Conservation (phyloP, 768 basidiomycete genomes). For the Pleurotus tuber-regium region DNA sequence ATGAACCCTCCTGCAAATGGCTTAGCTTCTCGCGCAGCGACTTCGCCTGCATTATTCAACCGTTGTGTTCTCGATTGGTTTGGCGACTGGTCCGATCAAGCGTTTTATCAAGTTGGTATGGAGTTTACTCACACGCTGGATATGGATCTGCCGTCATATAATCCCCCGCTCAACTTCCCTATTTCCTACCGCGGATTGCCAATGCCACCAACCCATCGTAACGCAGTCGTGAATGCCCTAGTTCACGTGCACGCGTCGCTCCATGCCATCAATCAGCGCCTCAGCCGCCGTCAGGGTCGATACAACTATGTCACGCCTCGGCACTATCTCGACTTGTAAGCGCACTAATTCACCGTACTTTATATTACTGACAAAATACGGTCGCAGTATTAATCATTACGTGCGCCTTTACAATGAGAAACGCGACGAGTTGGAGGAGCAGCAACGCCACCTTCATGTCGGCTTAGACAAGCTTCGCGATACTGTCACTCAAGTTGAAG, state of each 20-base stretch:
- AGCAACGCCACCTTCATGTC: slow-evolving; percentile 97
- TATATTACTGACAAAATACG: slow-evolving; percentile 11
- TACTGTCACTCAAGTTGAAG: slow-evolving; percentile 96
- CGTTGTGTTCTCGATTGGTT: slow-evolving; percentile 99
- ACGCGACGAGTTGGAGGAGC: slow-evolving; percentile 95
- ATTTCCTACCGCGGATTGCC: slow-evolving; percentile 81
- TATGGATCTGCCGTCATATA: slow-evolving; percentile 82
- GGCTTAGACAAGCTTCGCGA: slow-evolving; percentile 95
- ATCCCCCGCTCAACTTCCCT: slow-evolving; percentile 81
- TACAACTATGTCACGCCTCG: slow-evolving; percentile 97
- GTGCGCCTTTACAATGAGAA: slow-evolving; percentile 94
- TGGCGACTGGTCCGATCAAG: slow-evolving; percentile 98
- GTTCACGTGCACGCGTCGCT: slow-evolving; percentile 90
- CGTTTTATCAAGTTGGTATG: slow-evolving; percentile 96
- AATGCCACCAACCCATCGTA: slow-evolving; percentile 87
- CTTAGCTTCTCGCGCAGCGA: slow-evolving; percentile 91
- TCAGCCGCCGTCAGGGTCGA: slow-evolving; percentile 91
- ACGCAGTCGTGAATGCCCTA: slow-evolving; percentile 89
- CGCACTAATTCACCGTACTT: slow-evolving; percentile 17
- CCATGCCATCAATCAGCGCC: slow-evolving; percentile 83
- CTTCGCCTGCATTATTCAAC: slow-evolving; percentile 97
- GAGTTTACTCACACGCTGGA: slow-evolving; percentile 96
- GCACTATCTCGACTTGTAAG: slow-evolving; percentile 98
- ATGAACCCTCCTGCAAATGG: slow-evolving; percentile 99
- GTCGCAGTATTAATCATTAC: slow-evolving; percentile 89